Conservation (phyloP, 371 early-diverging fungal genomes). For the Mortierella sp. region DNA sequence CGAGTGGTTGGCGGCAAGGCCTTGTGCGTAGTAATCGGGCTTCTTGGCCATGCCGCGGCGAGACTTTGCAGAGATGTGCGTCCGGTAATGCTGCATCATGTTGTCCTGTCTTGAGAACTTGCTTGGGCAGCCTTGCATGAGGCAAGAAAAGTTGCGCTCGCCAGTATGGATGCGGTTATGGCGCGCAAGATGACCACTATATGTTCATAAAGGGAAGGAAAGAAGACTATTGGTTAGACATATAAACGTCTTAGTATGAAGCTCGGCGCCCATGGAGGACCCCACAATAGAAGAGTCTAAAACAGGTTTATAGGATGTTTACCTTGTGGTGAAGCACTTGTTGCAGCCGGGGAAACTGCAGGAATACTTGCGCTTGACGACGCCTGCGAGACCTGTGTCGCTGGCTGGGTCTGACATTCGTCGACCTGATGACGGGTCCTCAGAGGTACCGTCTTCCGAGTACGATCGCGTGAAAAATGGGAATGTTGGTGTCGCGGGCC, state of each 20-base stretch:
- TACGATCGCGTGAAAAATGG: conserved; percentile 42
- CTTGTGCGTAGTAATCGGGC: conserved; percentile 18
- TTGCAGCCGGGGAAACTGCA: conserved; percentile 67
- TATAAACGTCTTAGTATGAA: not conserved
- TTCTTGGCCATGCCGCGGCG: conserved; percentile 63
- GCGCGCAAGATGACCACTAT: conserved; percentile 87
- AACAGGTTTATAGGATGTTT: conserved; percentile 5
- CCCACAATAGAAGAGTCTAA: not conserved
- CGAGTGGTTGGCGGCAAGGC: conserved; percentile 26
- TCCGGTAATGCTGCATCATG: conserved; percentile 93
- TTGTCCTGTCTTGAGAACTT: conserved; percentile 92
- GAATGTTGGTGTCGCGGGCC: conserved; percentile 31
- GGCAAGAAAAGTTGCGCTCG: conserved; percentile 91
- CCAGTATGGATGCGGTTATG: conserved; percentile 94
- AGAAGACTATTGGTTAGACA: not conserved
- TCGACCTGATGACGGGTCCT: conserved; percentile 39
- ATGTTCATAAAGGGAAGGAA: not conserved
- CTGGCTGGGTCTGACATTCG: conserved; percentile 41
- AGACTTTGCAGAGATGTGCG: conserved; percentile 84
- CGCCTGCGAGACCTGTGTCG: conserved; percentile 4
- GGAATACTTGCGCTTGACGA: conserved; percentile 64
- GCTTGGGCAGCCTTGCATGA: conserved; percentile 83
- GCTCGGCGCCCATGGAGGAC: not conserved
- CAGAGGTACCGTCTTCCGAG: conserved; percentile 49
- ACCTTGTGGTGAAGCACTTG: conserved; percentile 75